Base-by-base conservation (phyloP, 2,329 filamentous ascomycete genomes). In the Raffaelea albimanens region DNA sequence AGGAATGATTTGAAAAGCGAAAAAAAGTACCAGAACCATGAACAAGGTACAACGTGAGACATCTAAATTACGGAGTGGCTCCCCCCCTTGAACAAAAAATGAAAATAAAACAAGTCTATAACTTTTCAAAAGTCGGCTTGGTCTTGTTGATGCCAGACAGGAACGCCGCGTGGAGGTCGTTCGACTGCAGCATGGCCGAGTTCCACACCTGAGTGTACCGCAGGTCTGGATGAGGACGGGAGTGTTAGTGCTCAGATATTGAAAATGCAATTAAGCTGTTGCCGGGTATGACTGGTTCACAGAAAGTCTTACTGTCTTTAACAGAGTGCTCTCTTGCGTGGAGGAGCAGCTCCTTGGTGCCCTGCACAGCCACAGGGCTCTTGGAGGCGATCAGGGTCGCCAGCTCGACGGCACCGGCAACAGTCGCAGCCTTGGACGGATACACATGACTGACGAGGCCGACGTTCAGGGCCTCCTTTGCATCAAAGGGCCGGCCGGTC, bases 141-240 rank as follows among this genome's bases (percentile, higher is more conserved):
- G 73, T 82, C 75, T 85, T 95, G 65, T 85, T 74, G 53, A 95
- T 62, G 9, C 85, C 85, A 36, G 85, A 87, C 61, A 85, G 60
- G 61, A 96, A 71, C 1, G 90, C 88, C 50, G 75, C 70, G 59
- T 78, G 68, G 40, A 95, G 75, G 70, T 97, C 91, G 45, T 72
- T 70, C 7, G 87, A 85, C 70, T 96, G 90, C 57, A 95, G 61
- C 59, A 86, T 85, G 2, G 81, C 85, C 56, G 80, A 77, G 61
- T 97, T 97, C 91, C 90, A 96, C 1, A 93, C 75, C 11, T 79
- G 75, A 4, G 90, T 95, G 64, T 95, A 96, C 49, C 79, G 78
- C 62, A 97, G 67, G 42, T 81, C 80, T 83, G n/a, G n/a, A n/a
- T n/a, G n/a, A n/a, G n/a, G n/a, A n/a, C n/a, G n/a, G n/a, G 53